These are phyloP conservation scores for Termitomyces sp. DNA, from an alignment of 768 basidiomycete species.

Conservation along the genomic window DNA sequence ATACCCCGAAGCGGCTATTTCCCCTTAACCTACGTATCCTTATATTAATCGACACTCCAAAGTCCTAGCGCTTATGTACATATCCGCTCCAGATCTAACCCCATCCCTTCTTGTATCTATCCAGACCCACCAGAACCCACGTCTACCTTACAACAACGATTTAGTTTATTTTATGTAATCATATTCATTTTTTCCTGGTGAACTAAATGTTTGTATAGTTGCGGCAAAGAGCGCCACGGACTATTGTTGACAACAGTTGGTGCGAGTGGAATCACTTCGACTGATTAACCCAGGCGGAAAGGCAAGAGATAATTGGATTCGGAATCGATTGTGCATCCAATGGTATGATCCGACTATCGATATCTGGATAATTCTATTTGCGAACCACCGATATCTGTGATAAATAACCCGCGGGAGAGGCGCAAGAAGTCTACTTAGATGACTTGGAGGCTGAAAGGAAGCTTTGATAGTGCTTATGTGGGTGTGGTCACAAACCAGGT, in stretches of 20 bases:
- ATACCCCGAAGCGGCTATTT: conserved; percentile 28
- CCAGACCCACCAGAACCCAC: conserved; percentile 10
- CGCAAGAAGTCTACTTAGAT: neutral
- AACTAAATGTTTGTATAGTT: neutral
- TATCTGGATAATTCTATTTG: no score
- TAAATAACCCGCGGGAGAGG: neutral
- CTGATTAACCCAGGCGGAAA: neutral
- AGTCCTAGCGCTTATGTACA: conserved; percentile 24
- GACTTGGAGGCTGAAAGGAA: neutral
- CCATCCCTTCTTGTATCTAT: conserved; percentile 16
- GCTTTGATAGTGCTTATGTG: neutral
- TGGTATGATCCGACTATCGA: neutral
- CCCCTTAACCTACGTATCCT: conserved; percentile 21
- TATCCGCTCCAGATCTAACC: conserved; percentile 21
- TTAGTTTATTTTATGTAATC: conserved; percentile 19
- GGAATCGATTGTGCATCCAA: neutral
- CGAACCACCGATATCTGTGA: neutral
- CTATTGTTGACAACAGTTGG: neutral
- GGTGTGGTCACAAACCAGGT: neutral
- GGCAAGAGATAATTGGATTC: neutral
- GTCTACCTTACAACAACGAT: conserved; percentile 18
- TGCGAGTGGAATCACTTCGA: neutral
- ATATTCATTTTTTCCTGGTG: conserved; percentile 10
- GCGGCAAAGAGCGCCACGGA: conserved; percentile 2
- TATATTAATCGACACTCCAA: conserved; percentile 34